phyloP scores from a whole-genome alignment of 768 basidiomycete species.

The Exsudoporus frostii region DNA sequence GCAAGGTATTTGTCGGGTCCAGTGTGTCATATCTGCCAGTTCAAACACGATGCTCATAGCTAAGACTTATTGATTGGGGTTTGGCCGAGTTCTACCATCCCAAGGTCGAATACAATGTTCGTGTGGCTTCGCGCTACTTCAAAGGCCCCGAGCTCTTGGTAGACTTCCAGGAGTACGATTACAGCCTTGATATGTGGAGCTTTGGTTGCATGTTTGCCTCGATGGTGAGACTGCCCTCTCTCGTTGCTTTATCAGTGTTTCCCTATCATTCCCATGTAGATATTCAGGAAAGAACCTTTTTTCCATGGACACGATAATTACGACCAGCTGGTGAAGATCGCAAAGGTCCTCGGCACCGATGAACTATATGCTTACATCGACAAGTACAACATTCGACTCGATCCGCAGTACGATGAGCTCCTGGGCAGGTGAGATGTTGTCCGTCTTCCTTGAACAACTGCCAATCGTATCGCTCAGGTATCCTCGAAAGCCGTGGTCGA shows the following conservation, averaged over 20 bases:
- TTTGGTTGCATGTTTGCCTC: constrained; percentile 98
- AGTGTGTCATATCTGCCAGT: constrained; percentile 4
- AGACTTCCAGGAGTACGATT: constrained; percentile 98
- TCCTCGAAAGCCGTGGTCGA: constrained; percentile 91
- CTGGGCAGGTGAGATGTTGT: constrained; percentile 62
- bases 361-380: constrained; percentile 90
- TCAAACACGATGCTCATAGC: constrained; percentile 41
- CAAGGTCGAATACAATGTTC: constrained; percentile 96
- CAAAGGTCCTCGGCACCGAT: constrained; percentile 96
- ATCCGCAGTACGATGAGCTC: constrained; percentile 94
- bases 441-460: constrained; percentile 6
- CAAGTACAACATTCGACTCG: constrained; percentile 93
- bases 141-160: constrained; percentile 96
- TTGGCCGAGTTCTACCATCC: constrained; percentile 98
- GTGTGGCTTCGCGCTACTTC: constrained; percentile 96
- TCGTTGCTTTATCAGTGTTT: neutral
- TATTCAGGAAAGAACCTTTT: constrained; percentile 98
- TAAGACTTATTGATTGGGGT: constrained; percentile 98
- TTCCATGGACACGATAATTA: constrained; percentile 99
- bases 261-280: constrained; percentile 45
- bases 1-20: constrained; percentile 57
- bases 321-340: constrained; percentile 96
- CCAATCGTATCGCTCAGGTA: constrained; percentile 48
- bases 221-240: constrained; percentile 60
- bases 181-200: constrained; percentile 98